These are phyloP conservation scores for Candida anglica DNA, from an alignment of 805 yeast genomes.

Conservation along the genomic window DNA sequence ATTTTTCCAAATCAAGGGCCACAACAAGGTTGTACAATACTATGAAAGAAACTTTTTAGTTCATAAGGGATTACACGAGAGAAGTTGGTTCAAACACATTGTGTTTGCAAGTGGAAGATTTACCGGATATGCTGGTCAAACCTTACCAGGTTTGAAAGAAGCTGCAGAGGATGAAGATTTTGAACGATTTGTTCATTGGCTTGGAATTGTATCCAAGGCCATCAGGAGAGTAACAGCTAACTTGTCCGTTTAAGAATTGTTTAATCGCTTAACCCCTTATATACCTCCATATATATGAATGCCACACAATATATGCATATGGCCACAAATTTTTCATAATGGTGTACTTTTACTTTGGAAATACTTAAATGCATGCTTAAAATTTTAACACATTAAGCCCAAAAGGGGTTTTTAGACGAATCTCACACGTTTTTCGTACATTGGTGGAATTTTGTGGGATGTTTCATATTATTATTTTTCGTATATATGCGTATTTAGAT, in stretches of 20 bases:
- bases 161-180: conserved; percentile 46
- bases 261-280: too few species aligned
- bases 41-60: conserved; percentile 54
- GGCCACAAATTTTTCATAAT: too few species aligned
- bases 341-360: too few species aligned
- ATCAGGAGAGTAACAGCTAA: conserved; percentile 23
- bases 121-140: conserved; percentile 47
- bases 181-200: conserved; percentile 40
- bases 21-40: conserved; percentile 35
- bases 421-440: too few species aligned
- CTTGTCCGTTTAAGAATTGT: conserved; percentile 2
- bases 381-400: too few species aligned
- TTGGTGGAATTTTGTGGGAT: too few species aligned
- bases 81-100: conserved; percentile 63
- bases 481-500: too few species aligned
- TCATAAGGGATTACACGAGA: conserved; percentile 40
- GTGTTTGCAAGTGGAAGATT: conserved; percentile 56
- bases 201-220: conserved; percentile 39
- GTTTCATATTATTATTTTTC: too few species aligned
- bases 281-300: too few species aligned
- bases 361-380: too few species aligned
- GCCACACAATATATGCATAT: too few species aligned
- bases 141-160: conserved; percentile 59
- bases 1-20: conserved; percentile 24
- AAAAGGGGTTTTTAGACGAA: too few species aligned